Evolutionary conservation across 805 yeast species (phyloP).

Genomic region (Myxozyma melibiosi): DNA sequence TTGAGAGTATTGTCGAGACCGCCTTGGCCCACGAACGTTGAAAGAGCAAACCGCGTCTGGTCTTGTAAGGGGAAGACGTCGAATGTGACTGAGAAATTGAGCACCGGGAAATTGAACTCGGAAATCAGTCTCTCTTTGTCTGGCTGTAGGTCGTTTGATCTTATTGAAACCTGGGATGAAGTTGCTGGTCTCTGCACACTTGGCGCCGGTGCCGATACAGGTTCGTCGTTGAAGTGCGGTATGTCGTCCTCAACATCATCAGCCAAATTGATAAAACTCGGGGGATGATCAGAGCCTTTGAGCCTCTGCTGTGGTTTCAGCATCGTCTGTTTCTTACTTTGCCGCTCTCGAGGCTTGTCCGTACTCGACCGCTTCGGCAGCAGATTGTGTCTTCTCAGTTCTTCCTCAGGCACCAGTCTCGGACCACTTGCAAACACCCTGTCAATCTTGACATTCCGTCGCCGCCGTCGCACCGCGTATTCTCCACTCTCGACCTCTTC

Average conservation of each 20-base stretch:
- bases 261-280: not conserved
- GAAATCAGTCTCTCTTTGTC: not conserved
- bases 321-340: conserved; percentile 15
- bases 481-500: conserved; percentile 26
- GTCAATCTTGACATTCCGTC: conserved; percentile 6
- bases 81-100: conserved; percentile 30
- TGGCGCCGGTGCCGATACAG: no score
- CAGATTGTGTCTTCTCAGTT: not conserved
- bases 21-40: conserved; percentile 29
- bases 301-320: conserved; percentile 16
- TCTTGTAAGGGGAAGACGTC: conserved; percentile 28
- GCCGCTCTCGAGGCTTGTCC: not conserved
- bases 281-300: not conserved
- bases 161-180: not conserved
- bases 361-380: not conserved
- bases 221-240: not conserved
- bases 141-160: not conserved
- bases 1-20: conserved; percentile 16
- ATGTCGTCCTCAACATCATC: not conserved
- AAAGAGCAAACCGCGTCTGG: conserved; percentile 14
- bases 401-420: not conserved
- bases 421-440: conserved; percentile 1
- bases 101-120: conserved; percentile 21
- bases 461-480: conserved; percentile 15
- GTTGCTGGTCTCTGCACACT: no score